Conservation (phyloP, 345 rosid genomes). For the Anacardium occidentale region DNA sequence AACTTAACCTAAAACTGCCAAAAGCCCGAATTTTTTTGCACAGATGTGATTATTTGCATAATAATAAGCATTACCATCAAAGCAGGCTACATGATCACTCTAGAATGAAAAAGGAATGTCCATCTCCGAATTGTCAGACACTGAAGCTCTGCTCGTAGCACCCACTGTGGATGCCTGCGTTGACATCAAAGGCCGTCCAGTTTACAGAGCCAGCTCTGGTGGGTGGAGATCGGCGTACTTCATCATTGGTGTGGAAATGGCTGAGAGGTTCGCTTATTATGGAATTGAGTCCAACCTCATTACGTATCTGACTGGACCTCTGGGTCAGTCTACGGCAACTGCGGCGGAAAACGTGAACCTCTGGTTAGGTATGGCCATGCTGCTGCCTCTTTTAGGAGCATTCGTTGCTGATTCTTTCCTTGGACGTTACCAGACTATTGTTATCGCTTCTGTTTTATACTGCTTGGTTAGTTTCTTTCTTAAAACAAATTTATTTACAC, state of each 20-base stretch:
- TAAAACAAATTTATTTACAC: background rate
- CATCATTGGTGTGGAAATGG: conserved; percentile 48
- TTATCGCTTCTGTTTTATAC: conserved; percentile 50
- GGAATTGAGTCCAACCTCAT: conserved; percentile 54
- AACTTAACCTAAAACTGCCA: too few relatives aligned
- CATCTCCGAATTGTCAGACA: background rate
- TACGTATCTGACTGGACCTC: conserved; percentile 59
- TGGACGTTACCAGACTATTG: conserved; percentile 60
- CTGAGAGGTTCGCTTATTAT: conserved; percentile 50
- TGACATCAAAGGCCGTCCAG: conserved; percentile 31
- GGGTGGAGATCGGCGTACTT: conserved; percentile 49
- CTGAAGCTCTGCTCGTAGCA: conserved; percentile 18
- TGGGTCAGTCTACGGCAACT: conserved; percentile 56
- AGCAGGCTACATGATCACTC: too few relatives aligned
- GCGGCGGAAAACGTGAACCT: conserved; percentile 64
- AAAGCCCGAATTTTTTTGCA: too few relatives aligned
- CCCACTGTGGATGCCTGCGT: conserved; percentile 28
- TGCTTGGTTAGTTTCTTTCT: conserved; percentile 35
- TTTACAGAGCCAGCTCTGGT: conserved; percentile 31
- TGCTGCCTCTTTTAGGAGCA: conserved; percentile 61
- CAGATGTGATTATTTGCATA: too few relatives aligned
- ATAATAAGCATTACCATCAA: too few relatives aligned
- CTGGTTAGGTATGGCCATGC: conserved; percentile 52
- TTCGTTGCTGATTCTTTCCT: conserved; percentile 65
- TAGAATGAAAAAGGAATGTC: background rate